Base-by-base conservation (phyloP, 83 land plant species). In the Thuja plicata region DNA sequence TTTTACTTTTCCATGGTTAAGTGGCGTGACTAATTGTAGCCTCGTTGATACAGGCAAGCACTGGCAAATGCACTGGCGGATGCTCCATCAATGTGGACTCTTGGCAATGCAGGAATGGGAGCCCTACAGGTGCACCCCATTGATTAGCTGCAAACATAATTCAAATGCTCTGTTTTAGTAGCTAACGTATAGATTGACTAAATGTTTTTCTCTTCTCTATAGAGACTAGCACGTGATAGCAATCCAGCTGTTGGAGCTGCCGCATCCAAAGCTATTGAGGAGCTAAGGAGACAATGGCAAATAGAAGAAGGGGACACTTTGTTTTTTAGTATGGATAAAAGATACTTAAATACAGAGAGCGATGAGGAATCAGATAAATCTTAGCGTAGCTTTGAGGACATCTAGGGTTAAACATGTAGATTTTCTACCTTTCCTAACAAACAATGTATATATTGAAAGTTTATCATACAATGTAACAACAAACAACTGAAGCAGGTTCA, bases 21-120 rank as follows among this genome's bases (percentile, higher is more conserved):
- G 55, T 13, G 50, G 55, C 4, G 15, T 83, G 16, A 86, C n/a
- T 62, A 60, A 86, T 6, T 86, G 19, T 3, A 60, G 32, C 74
- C 76, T 37, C 60, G 73, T 27, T 62, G 66, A 62, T 73, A 79
- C 87, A 98, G 99, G 91, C 94, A 91, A 94, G 99, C 99, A 86
- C 87, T 98, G 79, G 99, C 99, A 79, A 99, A 98, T 91, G 99
- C 99, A n/a, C 89, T 98, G 32, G 96, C 99, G 90, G 91, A 94
- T 90, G 99, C 99, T 12, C 99, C 99, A 78, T 98, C 99, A 37
- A 93, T 98, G 90, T 98, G 98, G 99, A 95, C 98, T 86, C 96
- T 98, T 60, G 99, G 99, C 43, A 98, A 98, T 91, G 99, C 97
- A 13, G 99, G 99, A 89, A 97, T 98, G 96, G 97, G 99, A 71